Conservation (phyloP, 2,329 filamentous ascomycete genomes). For the Penicillium sp. region DNA sequence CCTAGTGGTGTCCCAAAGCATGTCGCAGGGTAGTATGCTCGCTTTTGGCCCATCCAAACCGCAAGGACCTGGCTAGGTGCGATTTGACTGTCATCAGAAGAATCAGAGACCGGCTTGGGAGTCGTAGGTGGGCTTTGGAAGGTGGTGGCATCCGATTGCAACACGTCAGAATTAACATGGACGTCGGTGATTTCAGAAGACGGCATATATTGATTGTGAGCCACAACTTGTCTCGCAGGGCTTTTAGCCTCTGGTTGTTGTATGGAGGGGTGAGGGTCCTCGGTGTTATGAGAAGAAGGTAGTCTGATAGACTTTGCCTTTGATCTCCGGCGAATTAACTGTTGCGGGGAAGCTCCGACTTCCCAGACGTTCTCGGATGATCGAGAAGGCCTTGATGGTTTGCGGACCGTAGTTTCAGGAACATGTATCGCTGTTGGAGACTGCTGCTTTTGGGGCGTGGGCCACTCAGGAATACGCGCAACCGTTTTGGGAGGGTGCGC, state of each 20-base stretch:
- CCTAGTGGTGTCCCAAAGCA: slow-evolving; percentile 50
- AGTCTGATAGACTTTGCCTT: slow-evolving; percentile 12
- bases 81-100: slow-evolving; percentile 27
- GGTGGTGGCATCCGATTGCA: slow-evolving; percentile 10
- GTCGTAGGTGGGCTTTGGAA: slow-evolving; percentile 13
- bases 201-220: slow-evolving; percentile 10
- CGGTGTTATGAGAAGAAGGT: slow-evolving; percentile 6
- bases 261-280: slow-evolving; percentile 3
- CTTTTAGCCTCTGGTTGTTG: slow-evolving; percentile 8
- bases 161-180: slow-evolving; percentile 9
- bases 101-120: slow-evolving; percentile 5
- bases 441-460: slow-evolving; percentile 12
- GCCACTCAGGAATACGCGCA: slow-evolving; percentile 15
- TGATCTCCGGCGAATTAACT: slow-evolving; percentile 16
- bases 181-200: slow-evolving; percentile 18
- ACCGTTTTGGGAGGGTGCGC: slow-evolving; percentile 16
- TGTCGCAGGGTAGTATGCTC: slow-evolving; percentile 60
- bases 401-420: slow-evolving; percentile 18
- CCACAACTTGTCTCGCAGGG: slow-evolving; percentile 5
- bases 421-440: slow-evolving; percentile 12
- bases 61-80: slow-evolving; percentile 57
- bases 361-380: slow-evolving; percentile 37
- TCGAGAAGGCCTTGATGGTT: slow-evolving; percentile 23
- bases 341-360: slow-evolving; percentile 34
- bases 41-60: slow-evolving; percentile 55